Evolutionary conservation across 208 protist genomes (phyloP), one percentile per base, ranked within the genome.

Genomic region (Crithidia thermophila): DNA sequence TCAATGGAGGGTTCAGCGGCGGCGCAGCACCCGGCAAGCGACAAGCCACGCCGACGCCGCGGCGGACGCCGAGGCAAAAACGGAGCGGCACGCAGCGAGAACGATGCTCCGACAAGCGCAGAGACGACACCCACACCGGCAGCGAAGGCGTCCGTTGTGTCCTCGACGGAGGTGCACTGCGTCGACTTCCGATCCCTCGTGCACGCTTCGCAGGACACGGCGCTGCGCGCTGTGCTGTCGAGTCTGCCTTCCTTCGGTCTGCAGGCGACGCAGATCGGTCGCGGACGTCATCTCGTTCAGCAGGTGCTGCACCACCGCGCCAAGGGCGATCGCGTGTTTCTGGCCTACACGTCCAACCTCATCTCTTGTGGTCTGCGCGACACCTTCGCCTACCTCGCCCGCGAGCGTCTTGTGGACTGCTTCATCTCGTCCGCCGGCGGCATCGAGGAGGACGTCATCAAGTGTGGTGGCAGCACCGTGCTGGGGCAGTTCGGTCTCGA

Each of bases 391-490:
- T 99, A 93, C 64, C 84, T 99, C 1, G 97, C 95, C 1, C 78
- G 98, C 37, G 90, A 99, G 75, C 87, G 87, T 23, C 76, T 97
- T 42, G 82, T 99, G n/a, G 97, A 99, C 76, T 88, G 75, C n/a
- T 85, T 99, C 51, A 98, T 99, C 27, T 94, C 98, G 6, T 99
- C 99, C 21, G 98, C 98, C 2, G 99, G 99, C 28, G 99, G 98
- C 30, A 79, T 99, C 31, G 99, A 99, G 75, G 99, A 99, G 80
- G 99, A 99, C 73, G 93, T 99, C 25, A 99, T 99, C 64, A 99
- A 99, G 83, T 99, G 98, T 79, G 69, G 99, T 16, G 97, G 95
- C 23, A 86, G 86, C 23, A 99, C 98, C 11, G 85, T 98, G 52
- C 18, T 99, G 0, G 99, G 98, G 14, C 77, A 94, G 25, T 99